These are phyloP conservation scores for Aspergillus hiratsukae DNA, from an alignment of 2,329 filamentous ascomycete genomes.

Conservation along the genomic window DNA sequence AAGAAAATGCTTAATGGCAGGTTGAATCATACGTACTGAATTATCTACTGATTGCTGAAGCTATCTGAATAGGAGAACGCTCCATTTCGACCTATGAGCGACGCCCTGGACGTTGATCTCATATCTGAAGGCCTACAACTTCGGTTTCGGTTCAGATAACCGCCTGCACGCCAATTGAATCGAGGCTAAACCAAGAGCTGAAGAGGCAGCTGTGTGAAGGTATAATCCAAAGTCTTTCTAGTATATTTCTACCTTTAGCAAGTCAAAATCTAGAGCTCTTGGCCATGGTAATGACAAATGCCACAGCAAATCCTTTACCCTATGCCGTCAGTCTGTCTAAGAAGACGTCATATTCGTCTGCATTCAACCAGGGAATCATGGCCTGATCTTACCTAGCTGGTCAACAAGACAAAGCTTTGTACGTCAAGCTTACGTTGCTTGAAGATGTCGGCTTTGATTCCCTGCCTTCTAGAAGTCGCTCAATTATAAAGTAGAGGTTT, in stretches of 20 bases:
- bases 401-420: neutral
- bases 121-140: neutral
- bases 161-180: too few relatives aligned
- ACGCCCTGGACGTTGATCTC: neutral
- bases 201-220: neutral
- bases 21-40: neutral
- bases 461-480: neutral
- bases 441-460: neutral
- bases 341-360: neutral
- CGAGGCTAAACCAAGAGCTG: neutral
- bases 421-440: constrained; percentile 18
- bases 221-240: neutral
- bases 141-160: neutral
- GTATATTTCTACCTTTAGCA: neutral
- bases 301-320: neutral
- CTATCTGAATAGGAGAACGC: neutral
- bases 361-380: neutral
- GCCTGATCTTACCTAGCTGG: neutral
- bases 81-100: neutral
- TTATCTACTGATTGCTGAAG: neutral
- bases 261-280: neutral
- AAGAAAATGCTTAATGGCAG: too few relatives aligned
- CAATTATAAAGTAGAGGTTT: neutral
- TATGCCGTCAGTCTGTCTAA: neutral
- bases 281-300: neutral